A percentile compares a stretch with the other conserved stretches of the same genome.
Conservation (phyloP, 2,329 filamentous ascomycete genomes). For the Elsinoe batatas region DNA sequence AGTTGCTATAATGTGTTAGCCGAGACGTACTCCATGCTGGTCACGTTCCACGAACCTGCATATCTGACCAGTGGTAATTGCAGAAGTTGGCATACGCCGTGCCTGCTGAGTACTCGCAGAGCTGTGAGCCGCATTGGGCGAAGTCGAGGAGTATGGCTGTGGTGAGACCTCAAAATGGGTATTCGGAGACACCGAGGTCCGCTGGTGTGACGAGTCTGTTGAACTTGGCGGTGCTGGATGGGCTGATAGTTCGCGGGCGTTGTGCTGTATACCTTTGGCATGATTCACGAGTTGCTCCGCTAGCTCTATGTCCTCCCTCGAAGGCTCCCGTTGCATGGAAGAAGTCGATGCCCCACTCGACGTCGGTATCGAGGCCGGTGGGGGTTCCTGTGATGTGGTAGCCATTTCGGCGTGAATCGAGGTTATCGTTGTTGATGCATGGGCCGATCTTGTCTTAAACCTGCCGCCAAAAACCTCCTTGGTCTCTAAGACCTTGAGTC, state of each 20-base stretch:
- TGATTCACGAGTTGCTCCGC: slow-evolving; percentile 41
- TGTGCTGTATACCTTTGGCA: slow-evolving; percentile 27
- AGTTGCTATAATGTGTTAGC: slow-evolving; percentile 57
- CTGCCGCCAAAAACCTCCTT: not conserved
- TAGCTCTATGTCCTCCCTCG: slow-evolving; percentile 41
- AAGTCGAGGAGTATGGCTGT: slow-evolving; percentile 8
- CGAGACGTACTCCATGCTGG: not conserved
- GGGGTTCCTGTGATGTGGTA: slow-evolving; percentile 8
- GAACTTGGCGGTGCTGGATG: not conserved
- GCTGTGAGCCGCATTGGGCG: not conserved
- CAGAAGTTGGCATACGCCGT: slow-evolving; percentile 9
- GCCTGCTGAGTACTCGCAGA: not conserved
- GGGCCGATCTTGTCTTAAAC: not conserved
- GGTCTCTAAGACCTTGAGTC: no score
- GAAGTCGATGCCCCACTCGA: slow-evolving; percentile 17
- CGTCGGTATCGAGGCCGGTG: not conserved
- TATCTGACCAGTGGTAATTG: slow-evolving; percentile 47
- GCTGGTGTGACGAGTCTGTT: slow-evolving; percentile 14
- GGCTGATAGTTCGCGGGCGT: slow-evolving; percentile 14
- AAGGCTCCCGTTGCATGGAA: slow-evolving; percentile 34
- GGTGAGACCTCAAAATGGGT: slow-evolving; percentile 14
- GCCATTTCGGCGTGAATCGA: slow-evolving; percentile 1
- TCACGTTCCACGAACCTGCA: slow-evolving; percentile 52
- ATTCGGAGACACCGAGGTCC: slow-evolving; percentile 12
- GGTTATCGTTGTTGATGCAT: slow-evolving; percentile 14